Conservation (phyloP, 495 filamentous ascomycete genomes). For the Aspergillus affinis region DNA sequence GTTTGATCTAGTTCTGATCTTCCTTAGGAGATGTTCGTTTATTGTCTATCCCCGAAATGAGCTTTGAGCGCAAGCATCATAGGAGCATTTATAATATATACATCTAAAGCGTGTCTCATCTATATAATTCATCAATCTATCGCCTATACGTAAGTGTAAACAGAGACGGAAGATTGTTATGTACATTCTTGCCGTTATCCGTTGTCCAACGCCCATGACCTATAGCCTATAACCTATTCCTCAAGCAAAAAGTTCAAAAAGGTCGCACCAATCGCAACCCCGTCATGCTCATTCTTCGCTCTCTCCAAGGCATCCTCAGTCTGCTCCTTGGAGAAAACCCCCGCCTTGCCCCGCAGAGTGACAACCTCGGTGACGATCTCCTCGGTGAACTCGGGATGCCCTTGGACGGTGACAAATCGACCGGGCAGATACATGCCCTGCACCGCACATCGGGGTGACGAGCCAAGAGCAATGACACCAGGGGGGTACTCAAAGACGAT, state of each 20-base stretch:
- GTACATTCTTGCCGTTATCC: neutral
- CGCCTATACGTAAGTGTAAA: neutral
- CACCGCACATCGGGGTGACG: constrained; percentile 64
- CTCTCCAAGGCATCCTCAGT: constrained; percentile 66
- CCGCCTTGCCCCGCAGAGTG: constrained; percentile 52
- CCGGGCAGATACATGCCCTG: constrained; percentile 77
- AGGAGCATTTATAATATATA: neutral
- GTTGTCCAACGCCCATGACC: neutral
- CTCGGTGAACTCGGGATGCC: constrained; percentile 84
- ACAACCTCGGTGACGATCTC: constrained; percentile 74
- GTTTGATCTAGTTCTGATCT: too few relatives aligned
- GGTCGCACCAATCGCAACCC: constrained; percentile 61
- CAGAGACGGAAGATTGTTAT: neutral
- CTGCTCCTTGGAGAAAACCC: constrained; percentile 64
- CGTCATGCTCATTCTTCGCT: constrained; percentile 69
- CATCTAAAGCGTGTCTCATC: neutral
- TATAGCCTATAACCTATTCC: constrained; percentile 25
- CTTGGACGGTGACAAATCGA: constrained; percentile 76
- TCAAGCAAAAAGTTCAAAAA: constrained; percentile 77
- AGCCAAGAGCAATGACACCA: constrained; percentile 62
- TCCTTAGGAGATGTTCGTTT: too few relatives aligned
- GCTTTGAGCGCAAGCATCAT: neutral
- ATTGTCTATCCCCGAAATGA: neutral
- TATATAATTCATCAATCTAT: neutral
- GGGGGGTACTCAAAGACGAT: constrained; percentile 65